Percentiles rank a stretch among this genome's conserved stretches.
Evolutionary conservation across 371 early-diverging fungal genomes (phyloP).

Genomic region (Apophysomyces sp.): DNA sequence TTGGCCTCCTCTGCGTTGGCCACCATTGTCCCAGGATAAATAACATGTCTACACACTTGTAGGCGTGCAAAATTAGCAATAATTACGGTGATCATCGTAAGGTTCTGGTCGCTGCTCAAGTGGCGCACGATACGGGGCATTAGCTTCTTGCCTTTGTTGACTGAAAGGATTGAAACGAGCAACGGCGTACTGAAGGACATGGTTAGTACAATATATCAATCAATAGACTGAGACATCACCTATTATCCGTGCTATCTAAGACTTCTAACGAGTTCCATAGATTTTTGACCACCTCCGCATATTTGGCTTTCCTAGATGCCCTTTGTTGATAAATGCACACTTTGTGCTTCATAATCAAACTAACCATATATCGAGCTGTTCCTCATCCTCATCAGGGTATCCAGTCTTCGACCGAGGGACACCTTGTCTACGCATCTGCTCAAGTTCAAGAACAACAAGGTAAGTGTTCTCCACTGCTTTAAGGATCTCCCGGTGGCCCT

Average conservation of each 20-base stretch:
- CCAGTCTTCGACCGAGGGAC: constrained; percentile 47
- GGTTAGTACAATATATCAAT: not conserved
- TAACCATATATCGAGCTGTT: constrained; percentile 50
- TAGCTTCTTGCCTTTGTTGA: constrained; percentile 84
- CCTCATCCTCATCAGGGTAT: constrained; percentile 53
- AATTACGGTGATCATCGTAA: constrained; percentile 75
- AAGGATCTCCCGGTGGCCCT: constrained; percentile 63
- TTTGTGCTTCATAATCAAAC: not conserved
- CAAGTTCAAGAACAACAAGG: constrained; percentile 71
- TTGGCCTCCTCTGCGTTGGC: constrained; percentile 52
- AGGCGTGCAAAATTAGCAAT: constrained; percentile 82
- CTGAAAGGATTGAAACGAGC: constrained; percentile 66
- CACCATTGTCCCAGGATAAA: constrained; percentile 49
- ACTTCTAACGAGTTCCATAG: constrained; percentile 67
- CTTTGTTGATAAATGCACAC: not conserved
- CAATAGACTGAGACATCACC: constrained; percentile 30
- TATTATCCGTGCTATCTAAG: constrained; percentile 55
- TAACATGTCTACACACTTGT: constrained; percentile 77
- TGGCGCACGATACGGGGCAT: constrained; percentile 84
- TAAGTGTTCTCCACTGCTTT: constrained; percentile 81
- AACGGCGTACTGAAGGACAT: constrained; percentile 11
- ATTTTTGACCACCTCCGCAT: constrained; percentile 51
- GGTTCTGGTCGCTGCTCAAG: constrained; percentile 73
- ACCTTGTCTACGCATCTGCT: constrained; percentile 76
- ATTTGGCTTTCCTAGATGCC: constrained; percentile 50